phyloP scores from a whole-genome alignment of 345 rosid species.

The Lenwebbia sp. region DNA sequence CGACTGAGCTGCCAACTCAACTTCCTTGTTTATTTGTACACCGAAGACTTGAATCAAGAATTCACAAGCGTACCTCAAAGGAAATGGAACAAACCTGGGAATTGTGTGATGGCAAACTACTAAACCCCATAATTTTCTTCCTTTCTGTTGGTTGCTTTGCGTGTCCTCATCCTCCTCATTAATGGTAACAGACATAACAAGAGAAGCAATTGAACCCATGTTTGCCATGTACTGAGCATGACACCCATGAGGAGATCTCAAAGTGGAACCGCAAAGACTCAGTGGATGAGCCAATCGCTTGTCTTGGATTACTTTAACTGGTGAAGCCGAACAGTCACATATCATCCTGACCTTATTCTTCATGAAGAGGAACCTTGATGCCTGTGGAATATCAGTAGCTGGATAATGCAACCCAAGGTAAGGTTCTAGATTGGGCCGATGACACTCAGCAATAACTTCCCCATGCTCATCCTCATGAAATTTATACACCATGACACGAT shows the following conservation, averaged over 20 bases:
- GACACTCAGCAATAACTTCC: conserved; percentile 69
- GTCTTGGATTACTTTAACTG: conserved; percentile 63
- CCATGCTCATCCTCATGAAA: conserved; percentile 93
- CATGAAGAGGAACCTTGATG: conserved; percentile 76
- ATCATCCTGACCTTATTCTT: conserved; percentile 84
- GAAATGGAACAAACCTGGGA: conserved; percentile 72
- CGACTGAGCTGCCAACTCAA: conserved; percentile 48
- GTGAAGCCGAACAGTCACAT: conserved; percentile 54
- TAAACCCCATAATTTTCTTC: conserved; percentile 69
- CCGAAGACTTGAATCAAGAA: conserved; percentile 74
- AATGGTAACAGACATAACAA: conserved; percentile 76
- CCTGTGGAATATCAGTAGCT: conserved; percentile 86
- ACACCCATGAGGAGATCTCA: conserved; percentile 87
- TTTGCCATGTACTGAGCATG: conserved; percentile 76
- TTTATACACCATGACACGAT: conserved; percentile 77
- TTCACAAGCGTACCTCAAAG: conserved; percentile 78
- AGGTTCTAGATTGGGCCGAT: conserved; percentile 45
- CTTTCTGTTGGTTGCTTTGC: conserved; percentile 28
- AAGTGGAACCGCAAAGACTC: conserved; percentile 64
- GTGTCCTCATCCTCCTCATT: conserved; percentile 43
- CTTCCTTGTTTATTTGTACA: conserved; percentile 70
- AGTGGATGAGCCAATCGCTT: conserved; percentile 47
- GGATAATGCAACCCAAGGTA: conserved; percentile 80
- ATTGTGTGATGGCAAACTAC: conserved; percentile 85
- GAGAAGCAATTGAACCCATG: conserved; percentile 80